Conservation (phyloP, 768 basidiomycete genomes). For the Mycena amicta region DNA sequence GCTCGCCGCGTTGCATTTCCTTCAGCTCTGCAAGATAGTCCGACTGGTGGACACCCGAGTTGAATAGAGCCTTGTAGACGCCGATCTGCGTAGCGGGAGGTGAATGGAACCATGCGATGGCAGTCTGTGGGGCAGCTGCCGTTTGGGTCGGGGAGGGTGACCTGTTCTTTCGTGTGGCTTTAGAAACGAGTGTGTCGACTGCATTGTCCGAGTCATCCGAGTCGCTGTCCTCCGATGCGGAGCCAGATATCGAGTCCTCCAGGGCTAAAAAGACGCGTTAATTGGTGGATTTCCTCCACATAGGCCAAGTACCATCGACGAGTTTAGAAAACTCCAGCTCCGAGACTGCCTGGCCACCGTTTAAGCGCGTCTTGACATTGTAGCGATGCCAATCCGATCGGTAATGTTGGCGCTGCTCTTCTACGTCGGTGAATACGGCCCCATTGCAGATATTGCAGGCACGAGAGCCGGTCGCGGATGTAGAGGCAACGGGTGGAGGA, state of each 20-base stretch:
- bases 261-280: conserved; percentile 47
- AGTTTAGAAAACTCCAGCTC: conserved; percentile 76
- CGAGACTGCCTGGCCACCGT: conserved; percentile 61
- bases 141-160: conserved; percentile 48
- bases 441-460: conserved; percentile 77
- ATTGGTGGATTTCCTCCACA: not conserved
- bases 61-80: conserved; percentile 76
- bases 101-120: conserved; percentile 90
- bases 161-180: conserved; percentile 50
- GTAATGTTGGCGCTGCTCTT: conserved; percentile 85
- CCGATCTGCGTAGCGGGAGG: conserved; percentile 88
- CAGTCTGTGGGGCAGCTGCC: conserved; percentile 50
- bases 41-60: conserved; percentile 40
- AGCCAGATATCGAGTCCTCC: conserved; percentile 91
- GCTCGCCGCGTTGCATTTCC: conserved; percentile 65
- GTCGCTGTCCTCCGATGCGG: conserved; percentile 64
- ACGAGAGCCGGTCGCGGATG: conserved; percentile 45
- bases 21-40: conserved; percentile 63
- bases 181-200: conserved; percentile 67
- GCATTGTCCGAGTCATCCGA: conserved; percentile 60
- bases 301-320: conserved; percentile 70
- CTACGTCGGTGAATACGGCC: conserved; percentile 68
- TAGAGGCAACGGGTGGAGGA: conserved; percentile 32
- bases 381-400: conserved; percentile 98
- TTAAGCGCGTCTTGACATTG: conserved; percentile 84